Percentiles rank a stretch among this genome's conserved stretches.
Conservation (phyloP, 2,329 filamentous ascomycete species). For the Colletotrichum musicola region DNA sequence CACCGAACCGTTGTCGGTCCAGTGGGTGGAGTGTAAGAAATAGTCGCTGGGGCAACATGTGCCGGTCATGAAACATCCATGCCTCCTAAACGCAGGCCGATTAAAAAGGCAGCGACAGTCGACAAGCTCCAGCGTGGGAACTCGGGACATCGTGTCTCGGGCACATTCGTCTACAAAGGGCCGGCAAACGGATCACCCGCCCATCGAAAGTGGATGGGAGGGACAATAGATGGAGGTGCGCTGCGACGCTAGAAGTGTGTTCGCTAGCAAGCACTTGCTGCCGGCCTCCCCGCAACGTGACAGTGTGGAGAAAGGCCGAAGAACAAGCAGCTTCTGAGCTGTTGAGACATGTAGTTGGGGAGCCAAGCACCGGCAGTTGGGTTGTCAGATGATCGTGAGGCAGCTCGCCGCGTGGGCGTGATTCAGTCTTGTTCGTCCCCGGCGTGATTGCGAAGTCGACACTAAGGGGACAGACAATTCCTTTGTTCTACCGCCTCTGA, state of each 20-base stretch:
- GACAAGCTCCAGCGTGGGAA: not conserved
- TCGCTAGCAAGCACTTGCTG: too few species aligned
- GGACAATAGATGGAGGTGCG: constrained; percentile 11
- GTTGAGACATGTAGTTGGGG: not conserved
- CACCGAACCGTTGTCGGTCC: not conserved
- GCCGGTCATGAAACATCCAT: too few species aligned
- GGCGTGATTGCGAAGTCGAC: too few species aligned
- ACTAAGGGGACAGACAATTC: too few species aligned
- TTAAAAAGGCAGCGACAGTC: not conserved
- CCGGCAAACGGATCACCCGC: constrained; percentile 21
- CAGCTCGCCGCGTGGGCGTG: too few species aligned
- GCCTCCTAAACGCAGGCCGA: too few species aligned
- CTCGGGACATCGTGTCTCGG: constrained; percentile 27
- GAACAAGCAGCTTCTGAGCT: not conserved
- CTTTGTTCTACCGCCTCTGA: too few species aligned
- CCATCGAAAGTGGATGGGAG: not conserved
- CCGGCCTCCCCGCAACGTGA: not conserved
- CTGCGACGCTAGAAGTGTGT: constrained; percentile 5
- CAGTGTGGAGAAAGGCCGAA: not conserved
- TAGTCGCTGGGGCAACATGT: not conserved
- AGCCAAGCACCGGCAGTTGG: not conserved
- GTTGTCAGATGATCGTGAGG: constrained; percentile 5
- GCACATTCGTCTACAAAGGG: not conserved
- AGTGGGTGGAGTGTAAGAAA: constrained; percentile 3
- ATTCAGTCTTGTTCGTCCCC: too few species aligned